Evolutionary conservation across 257 asterid genomes (phyloP).

Genomic region (Solanum infundibuliforme): DNA sequence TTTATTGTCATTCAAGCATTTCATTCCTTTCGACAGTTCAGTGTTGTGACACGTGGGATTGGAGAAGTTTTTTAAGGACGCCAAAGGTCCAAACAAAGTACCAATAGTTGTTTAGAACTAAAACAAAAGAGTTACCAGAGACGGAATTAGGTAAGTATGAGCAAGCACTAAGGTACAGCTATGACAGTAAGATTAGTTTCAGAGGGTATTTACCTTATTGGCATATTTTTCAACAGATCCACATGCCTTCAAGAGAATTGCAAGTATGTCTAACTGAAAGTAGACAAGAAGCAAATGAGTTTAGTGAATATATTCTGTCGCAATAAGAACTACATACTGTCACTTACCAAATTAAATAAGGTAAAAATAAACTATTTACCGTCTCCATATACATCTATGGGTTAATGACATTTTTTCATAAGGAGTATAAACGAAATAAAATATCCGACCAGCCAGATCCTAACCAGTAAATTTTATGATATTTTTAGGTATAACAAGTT

Average conservation of each 20-base stretch:
- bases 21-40: neutral
- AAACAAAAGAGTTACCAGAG: neutral
- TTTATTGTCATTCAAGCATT: neutral
- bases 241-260: constrained; percentile 80
- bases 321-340: neutral
- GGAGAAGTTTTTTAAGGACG: neutral
- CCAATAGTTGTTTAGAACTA: neutral
- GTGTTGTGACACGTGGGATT: neutral
- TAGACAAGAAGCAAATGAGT: neutral
- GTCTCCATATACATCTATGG: neutral
- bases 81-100: neutral
- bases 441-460: neutral
- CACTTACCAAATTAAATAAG: neutral
- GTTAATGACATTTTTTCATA: neutral
- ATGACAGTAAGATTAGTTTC: neutral
- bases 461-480: neutral
- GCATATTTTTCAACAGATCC: constrained; percentile 33
- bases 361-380: neutral
- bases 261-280: constrained; percentile 67
- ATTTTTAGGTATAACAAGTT: neutral
- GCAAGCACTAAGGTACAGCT: neutral
- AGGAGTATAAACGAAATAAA: neutral
- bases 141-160: neutral
- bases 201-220: constrained; percentile 39
- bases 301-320: neutral